Evolutionary conservation across 1,284 basidiomycete genomes (phyloP).

Genomic region (Cryptococcus sp.): DNA sequence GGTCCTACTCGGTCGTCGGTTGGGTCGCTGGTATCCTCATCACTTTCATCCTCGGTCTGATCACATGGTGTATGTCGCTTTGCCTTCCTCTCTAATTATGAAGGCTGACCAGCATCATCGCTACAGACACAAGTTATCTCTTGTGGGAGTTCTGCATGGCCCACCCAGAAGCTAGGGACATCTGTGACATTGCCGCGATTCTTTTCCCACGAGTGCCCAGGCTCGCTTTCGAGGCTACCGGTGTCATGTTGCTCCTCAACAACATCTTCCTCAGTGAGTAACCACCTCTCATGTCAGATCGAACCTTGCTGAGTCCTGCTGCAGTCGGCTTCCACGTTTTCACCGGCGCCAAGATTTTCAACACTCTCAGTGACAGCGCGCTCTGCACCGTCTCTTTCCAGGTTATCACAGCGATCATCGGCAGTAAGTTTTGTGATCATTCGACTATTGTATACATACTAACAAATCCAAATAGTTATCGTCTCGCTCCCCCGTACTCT

Average conservation of each 20-base stretch:
- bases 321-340: conserved; percentile 52
- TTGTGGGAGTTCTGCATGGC: conserved; percentile 60
- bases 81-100: conserved; percentile 41
- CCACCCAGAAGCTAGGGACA: conserved; percentile 63
- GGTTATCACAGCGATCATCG: conserved; percentile 54
- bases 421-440: conserved; percentile 30
- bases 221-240: conserved; percentile 42
- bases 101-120: conserved; percentile 21
- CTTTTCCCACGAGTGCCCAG: conserved; percentile 47
- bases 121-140: conserved; percentile 44
- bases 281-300: not conserved
- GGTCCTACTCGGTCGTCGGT: conserved; percentile 44
- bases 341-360: conserved; percentile 55
- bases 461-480: conserved; percentile 53
- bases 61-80: conserved; percentile 41
- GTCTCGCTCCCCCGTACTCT: conserved; percentile 61
- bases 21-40: conserved; percentile 56
- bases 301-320: not conserved
- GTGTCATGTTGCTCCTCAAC: conserved; percentile 44
- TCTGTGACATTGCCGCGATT: conserved; percentile 64
- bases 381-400: conserved; percentile 63
- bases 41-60: conserved; percentile 60
- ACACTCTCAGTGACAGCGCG: conserved; percentile 62
- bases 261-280: conserved; percentile 37
- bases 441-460: not conserved